These are phyloP conservation scores for Filobasidium uniguttulatum DNA, from an alignment of 1,284 basidiomycete species.

Conservation along the genomic window DNA sequence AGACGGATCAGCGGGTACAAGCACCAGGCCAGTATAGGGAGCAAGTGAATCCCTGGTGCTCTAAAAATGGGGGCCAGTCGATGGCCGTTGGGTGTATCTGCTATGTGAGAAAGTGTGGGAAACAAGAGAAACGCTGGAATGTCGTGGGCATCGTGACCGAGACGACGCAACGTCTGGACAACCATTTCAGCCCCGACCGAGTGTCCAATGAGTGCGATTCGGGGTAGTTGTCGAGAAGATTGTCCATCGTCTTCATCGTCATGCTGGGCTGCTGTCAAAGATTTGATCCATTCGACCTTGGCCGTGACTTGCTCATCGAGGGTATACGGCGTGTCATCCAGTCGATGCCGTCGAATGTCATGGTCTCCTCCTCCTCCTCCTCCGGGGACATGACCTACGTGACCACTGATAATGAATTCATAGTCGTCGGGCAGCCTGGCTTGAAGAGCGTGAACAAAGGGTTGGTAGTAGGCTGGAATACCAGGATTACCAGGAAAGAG, in stretches of 20 bases:
- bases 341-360: too few species aligned
- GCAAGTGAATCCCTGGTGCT: constrained; percentile 19
- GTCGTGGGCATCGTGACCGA: not conserved
- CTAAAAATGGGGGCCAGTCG: constrained; percentile 30
- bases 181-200: constrained; percentile 32
- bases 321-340: constrained; percentile 15
- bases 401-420: too few species aligned
- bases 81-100: constrained; percentile 15
- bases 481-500: constrained; percentile 33
- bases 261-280: constrained; percentile 18
- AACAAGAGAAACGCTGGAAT: constrained; percentile 12
- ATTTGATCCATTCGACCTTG: constrained; percentile 30
- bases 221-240: not conserved
- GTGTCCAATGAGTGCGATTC: constrained; percentile 30
- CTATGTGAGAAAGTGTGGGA: constrained; percentile 18
- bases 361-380: too few species aligned
- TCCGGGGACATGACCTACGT: too few species aligned
- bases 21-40: constrained; percentile 21
- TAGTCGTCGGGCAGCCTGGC: too few species aligned
- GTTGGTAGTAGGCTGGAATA: constrained; percentile 32
- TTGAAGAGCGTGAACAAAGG: constrained; percentile 30
- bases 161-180: constrained; percentile 21
- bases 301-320: constrained; percentile 25
- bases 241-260: constrained; percentile 8
- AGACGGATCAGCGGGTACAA: constrained; percentile 19